These are phyloP conservation scores for Pseudogymnoascus sp. DNA, from an alignment of 2,329 filamentous ascomycete genomes.

Conservation along the genomic window DNA sequence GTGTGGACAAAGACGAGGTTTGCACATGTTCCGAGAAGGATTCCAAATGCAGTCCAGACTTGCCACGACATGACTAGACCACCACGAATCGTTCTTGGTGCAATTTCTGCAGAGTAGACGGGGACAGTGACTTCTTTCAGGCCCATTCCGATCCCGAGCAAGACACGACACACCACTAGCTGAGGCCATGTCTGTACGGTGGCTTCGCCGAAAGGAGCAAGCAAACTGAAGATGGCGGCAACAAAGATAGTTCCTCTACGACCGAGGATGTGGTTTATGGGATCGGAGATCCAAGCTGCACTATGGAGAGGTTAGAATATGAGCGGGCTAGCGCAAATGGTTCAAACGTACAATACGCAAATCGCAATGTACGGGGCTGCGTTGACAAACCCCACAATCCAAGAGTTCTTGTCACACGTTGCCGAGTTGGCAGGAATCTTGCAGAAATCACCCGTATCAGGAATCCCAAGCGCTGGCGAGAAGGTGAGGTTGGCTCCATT, in stretches of 20 bases:
- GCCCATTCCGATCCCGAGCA: slow-evolving; percentile 55
- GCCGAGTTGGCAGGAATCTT: slow-evolving; percentile 6
- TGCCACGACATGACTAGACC: slow-evolving; percentile 80
- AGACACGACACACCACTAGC: slow-evolving; percentile 43
- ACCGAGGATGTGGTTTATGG: slow-evolving; percentile 53
- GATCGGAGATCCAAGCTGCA: slow-evolving; percentile 60
- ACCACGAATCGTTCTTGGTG: slow-evolving; percentile 43
- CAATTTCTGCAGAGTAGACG: slow-evolving; percentile 45
- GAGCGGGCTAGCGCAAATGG: too few relatives aligned
- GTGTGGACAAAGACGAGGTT: slow-evolving; percentile 43
- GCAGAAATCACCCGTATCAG: slow-evolving; percentile 18
- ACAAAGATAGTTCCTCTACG: slow-evolving; percentile 66
- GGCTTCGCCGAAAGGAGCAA: slow-evolving; percentile 49
- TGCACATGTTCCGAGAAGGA: slow-evolving; percentile 38
- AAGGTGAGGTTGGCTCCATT: slow-evolving; percentile 36
- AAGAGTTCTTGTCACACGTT: slow-evolving; percentile 25
- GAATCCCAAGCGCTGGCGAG: slow-evolving; percentile 31
- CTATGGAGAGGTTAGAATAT: slow-evolving; percentile 34
- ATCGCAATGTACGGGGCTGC: slow-evolving; percentile 43
- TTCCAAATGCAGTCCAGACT: slow-evolving; percentile 56
- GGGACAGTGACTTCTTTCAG: slow-evolving; percentile 41
- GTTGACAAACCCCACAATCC: slow-evolving; percentile 52
- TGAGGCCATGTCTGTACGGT: slow-evolving; percentile 50
- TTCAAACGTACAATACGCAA: slow-evolving; percentile 28
- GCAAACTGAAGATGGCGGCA: slow-evolving; percentile 51